Conservation (phyloP, 1,284 basidiomycete genomes). For the Malassezia cuniculi region DNA sequence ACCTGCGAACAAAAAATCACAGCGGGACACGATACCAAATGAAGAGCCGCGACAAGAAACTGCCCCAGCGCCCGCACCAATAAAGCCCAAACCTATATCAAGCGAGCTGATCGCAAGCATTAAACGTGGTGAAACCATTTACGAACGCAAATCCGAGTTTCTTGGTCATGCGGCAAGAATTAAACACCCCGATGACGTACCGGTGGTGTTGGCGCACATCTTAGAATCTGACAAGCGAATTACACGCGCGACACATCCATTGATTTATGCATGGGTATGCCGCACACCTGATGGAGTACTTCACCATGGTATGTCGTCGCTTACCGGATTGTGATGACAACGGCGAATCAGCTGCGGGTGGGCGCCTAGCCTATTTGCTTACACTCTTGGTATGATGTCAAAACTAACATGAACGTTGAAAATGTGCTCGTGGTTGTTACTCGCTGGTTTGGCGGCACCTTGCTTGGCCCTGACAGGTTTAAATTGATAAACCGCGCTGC, state of each 20-base stretch:
- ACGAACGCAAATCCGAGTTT: constrained; percentile 44
- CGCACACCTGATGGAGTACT: constrained; percentile 21
- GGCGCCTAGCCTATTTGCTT: constrained; percentile 42
- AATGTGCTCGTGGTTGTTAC: constrained; percentile 43
- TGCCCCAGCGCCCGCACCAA: neutral
- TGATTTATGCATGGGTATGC: constrained; percentile 44
- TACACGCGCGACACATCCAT: constrained; percentile 38
- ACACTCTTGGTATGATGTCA: constrained; percentile 21
- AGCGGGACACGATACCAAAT: no score
- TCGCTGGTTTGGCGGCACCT: constrained; percentile 39
- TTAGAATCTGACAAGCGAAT: constrained; percentile 26
- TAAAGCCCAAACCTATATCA: neutral
- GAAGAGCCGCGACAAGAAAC: neutral
- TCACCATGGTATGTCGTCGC: constrained; percentile 23
- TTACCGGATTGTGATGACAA: constrained; percentile 36
- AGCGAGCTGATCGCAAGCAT: constrained; percentile 1
- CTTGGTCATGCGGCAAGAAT: constrained; percentile 39
- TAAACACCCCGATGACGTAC: constrained; percentile 31
- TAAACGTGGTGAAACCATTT: constrained; percentile 28
- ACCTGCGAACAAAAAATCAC: no score
- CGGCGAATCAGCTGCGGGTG: constrained; percentile 45
- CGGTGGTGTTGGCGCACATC: constrained; percentile 23
- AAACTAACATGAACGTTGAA: constrained; percentile 17
- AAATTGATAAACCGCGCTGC: constrained; percentile 40
- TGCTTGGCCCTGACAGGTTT: constrained; percentile 40